A percentile compares a stretch with the other conserved stretches of the same genome.
Evolutionary conservation across 257 asterid genomes (phyloP).

Genomic region (Solanum pinnatisectum): DNA sequence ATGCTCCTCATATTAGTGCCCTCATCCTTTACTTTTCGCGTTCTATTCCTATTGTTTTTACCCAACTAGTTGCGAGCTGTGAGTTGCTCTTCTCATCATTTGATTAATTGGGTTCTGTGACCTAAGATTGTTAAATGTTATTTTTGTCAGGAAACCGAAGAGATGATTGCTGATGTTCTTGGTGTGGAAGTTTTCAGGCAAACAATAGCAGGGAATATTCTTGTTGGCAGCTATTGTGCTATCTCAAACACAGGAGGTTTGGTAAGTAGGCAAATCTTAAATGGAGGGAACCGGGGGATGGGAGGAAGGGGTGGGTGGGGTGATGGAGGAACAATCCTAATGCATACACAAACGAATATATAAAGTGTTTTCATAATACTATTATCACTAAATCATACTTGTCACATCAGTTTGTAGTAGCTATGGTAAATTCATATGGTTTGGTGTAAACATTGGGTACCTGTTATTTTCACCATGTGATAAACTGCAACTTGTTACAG

Average conservation of each 20-base stretch:
- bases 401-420: background rate
- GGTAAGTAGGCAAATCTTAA: slow-evolving; percentile 34
- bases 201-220: slow-evolving; percentile 77
- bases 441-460: background rate
- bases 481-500: background rate
- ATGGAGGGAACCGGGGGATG: background rate
- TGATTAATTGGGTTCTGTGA: background rate
- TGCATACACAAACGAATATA: background rate
- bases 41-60: background rate
- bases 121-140: background rate
- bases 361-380: background rate
- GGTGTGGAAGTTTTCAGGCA: slow-evolving; percentile 93
- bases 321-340: background rate
- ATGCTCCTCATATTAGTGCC: background rate
- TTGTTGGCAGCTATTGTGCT: slow-evolving; percentile 77
- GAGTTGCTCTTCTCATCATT: background rate
- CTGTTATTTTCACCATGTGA: background rate
- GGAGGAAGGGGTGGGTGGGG: background rate
- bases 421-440: background rate
- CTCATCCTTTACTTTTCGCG: background rate
- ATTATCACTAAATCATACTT: background rate
- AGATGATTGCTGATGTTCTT: slow-evolving; percentile 79
- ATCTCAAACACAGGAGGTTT: slow-evolving; percentile 83
- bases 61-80: background rate
- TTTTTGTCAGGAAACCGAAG: slow-evolving; percentile 74